Evolutionary conservation across 345 rosid genomes (phyloP), one percentile per base, ranked within the genome.

Genomic region (Orychophragmus violaceus): DNA sequence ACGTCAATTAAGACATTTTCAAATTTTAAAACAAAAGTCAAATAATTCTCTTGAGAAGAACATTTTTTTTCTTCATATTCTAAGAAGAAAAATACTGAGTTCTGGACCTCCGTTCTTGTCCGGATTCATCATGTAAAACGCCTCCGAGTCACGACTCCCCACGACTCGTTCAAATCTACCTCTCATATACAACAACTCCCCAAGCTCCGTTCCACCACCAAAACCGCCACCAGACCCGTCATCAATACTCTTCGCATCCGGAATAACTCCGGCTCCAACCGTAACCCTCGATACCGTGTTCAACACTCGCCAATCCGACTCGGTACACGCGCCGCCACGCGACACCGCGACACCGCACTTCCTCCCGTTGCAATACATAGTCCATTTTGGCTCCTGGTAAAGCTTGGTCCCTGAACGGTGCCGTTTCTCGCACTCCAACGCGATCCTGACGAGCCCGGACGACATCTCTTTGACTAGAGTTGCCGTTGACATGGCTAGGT

Each of bases 51-150:
- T 58, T 2, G 0, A 16, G 3, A 7, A 25, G 12, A 39, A 8
- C 11, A 2, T n/a, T 6, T 8, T 27, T 6, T 3, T n/a, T 9
- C 14, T 36, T 85, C 68, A 84, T 58, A 86, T 66, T 74, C 98
- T 82, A 9, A 89, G 85, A 32, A 92, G 85, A 77, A 89, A 92
- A 65, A 92, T 80, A 74, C 95, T 87, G 65, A 92, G 97, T 69
- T 92, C 97, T 5, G 97, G 98, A 5, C 95, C 95, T 17, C 91
- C 97, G 23, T 74, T 89, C 10, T 87, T 89, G 62, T 92, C 98
- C 25, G 97, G 98, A 68, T 89, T 92, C 85, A 92, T 69, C 98
- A 92, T 92, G 78, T 89, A 92, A 73, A 87, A 92, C 2, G 98
- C 98, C 72, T 89, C 97, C 60, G 97, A 89, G 84, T 92, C 98